Base-by-base conservation (phyloP, 169 alveolate genomes). In the Plasmodium gonderi region DNA sequence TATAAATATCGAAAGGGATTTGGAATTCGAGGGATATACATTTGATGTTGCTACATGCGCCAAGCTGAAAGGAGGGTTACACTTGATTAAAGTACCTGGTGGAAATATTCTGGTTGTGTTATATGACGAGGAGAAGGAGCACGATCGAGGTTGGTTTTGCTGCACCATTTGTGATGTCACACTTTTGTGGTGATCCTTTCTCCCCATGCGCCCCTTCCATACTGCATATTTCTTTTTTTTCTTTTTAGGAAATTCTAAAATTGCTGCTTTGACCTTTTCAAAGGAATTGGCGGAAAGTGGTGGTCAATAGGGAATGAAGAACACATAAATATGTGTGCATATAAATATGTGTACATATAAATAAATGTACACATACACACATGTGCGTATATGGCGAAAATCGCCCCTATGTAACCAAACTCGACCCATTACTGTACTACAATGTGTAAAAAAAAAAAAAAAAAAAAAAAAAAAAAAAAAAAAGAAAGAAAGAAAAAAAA, bases 71-170 rank as follows among this genome's bases (percentile, higher is more conserved):
- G 97, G 97, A 9, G 97, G 97, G 12, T 91, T 95, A 11, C 97
- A 95, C 92, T 77, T 95, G 76, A 85, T 95, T 44, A 95, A 80
- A 83, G 94, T 96, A 12, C 96, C 96, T 3, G 96, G 96, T 11
- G 95, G 95, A 40, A 90, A 94, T 91, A 91, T 95, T 45, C 91
- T 95, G 29, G 93, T 95, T 36, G 95, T 91, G 23, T 91, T 95
- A 42, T 94, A 91, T 87, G 97, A 95, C 47, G 97, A 95, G 87
- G 94, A 89, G 74, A 91, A 96, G 64, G 97, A 96, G 47, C 97
- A 95, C 14, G 95, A 95, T 80, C 94, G 92, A 72, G 92, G 92
- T 82, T 20, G 14, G 26, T 5, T 17, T 23, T 2, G 65, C 65
- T 3, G 23, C 0, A n/a, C 69, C 33, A 54, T 31, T n/a, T 54